phyloP scores from a whole-genome alignment of 2,329 filamentous ascomycete genomes.

The Colletotrichum sp. region DNA sequence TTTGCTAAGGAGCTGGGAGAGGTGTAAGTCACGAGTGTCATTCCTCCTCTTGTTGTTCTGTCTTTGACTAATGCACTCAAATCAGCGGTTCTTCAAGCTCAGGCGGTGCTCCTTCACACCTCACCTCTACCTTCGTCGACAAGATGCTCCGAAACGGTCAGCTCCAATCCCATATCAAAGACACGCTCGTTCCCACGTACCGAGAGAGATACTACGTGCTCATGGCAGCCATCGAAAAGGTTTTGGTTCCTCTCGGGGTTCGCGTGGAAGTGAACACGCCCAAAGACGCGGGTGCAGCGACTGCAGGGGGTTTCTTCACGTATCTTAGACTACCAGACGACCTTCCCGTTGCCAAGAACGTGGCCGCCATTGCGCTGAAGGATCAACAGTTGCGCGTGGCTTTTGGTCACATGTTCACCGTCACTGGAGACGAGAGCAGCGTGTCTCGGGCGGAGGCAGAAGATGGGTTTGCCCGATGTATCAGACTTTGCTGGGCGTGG shows the following conservation, averaged over 20 bases:
- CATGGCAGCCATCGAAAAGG: constrained; percentile 16
- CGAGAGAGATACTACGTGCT: constrained; percentile 22
- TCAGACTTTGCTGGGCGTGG: constrained; percentile 76
- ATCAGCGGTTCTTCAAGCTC: background rate
- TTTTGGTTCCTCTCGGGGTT: constrained; percentile 20
- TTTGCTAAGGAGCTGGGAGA: constrained; percentile 56
- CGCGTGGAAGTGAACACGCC: background rate
- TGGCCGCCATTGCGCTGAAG: constrained; percentile 55
- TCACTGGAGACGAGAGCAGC: constrained; percentile 58
- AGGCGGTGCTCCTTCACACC: constrained; percentile 29
- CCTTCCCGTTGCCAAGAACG: constrained; percentile 20
- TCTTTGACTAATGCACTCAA: background rate
- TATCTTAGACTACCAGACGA: constrained; percentile 60
- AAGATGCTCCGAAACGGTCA: constrained; percentile 23
- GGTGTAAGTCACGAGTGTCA: constrained; percentile 48
- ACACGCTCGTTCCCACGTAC: constrained; percentile 24
- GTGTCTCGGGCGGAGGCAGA: constrained; percentile 29
- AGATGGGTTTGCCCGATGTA: constrained; percentile 56
- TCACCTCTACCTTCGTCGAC: background rate
- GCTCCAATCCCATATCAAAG: constrained; percentile 24
- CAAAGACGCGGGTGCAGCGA: background rate
- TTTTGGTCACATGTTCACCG: constrained; percentile 72
- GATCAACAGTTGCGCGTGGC: constrained; percentile 73
- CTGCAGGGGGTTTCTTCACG: constrained; percentile 66
- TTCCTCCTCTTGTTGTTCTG: too few species aligned